Base-by-base conservation (phyloP, 2,329 filamentous ascomycete genomes). In the Tolypocladium inflatum region DNA sequence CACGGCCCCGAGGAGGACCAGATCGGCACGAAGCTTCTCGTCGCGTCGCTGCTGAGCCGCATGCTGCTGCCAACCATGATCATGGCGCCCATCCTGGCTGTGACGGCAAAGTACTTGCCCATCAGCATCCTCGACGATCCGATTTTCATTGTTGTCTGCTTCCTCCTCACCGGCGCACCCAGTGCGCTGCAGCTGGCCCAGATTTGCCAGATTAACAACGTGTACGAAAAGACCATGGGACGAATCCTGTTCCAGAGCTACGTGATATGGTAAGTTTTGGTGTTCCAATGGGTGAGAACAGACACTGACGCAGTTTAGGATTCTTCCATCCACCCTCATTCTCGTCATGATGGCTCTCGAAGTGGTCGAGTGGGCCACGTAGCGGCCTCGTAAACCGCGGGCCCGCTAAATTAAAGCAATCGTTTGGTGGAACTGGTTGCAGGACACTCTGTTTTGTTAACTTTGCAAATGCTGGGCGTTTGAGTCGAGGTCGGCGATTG, bases 81-180 rank as follows among this genome's bases (percentile, higher is more conserved):
- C 71, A 97, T 97, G 90, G 90, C 91, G 0, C 94, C 94, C 2
- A 77, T 97, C 52, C 76, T 99, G 41, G 93, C 93, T 0, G 62
- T 97, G 19, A 82, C 88, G 52, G 94, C 94, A 59, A 97, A 97
- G 71, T 97, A 87, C 68, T 83, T 96, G 33, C 91, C 91, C 3
- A 82, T 99, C 68, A 95, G 90, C 77, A 97, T 99, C 65, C 79
- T 99, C 39, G 94, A 95, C 70, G 94, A 99, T 69, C 94, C 94
- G 11, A 99, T 99, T 67, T 99, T 99, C 73, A 87, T 99, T 64
- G 90, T 99, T 64, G 94, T 99, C 41, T 97, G 92, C 75, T 99
- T 97, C 81, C 79, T 99, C 63, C 88, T 99, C 64, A 93, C 91
- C 0, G 94, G 94, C 41, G 94, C 94, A 3, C 94, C 94, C 7